A percentile compares a stretch with the other conserved stretches of the same genome.
These are phyloP conservation scores for Endocladia muricata DNA, from an alignment of 31 red algal genomes.

Conservation along the genomic window DNA sequence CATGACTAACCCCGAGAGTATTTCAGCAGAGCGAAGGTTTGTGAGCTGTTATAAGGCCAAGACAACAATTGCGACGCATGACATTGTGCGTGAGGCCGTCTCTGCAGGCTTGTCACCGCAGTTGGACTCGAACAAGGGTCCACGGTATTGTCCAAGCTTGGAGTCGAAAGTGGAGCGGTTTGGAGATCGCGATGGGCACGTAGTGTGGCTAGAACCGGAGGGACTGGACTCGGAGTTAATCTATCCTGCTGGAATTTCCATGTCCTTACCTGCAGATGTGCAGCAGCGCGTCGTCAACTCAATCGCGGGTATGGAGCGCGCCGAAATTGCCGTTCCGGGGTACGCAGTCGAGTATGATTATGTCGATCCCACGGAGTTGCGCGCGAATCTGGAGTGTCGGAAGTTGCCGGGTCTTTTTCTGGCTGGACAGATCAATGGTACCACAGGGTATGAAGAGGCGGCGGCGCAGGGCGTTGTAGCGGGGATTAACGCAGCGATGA, in stretches of 20 bases:
- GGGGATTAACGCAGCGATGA: constrained; percentile 51
- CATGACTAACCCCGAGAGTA: constrained; percentile 5
- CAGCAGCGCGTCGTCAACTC: constrained; percentile 62
- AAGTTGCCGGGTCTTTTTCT: constrained; percentile 64
- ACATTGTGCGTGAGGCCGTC: constrained; percentile 55
- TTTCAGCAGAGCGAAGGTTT: not conserved
- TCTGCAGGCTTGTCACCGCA: constrained; percentile 12
- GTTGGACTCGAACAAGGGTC: constrained; percentile 31
- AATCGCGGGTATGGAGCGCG: constrained; percentile 63
- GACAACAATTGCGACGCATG: constrained; percentile 53
- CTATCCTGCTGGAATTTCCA: constrained; percentile 65
- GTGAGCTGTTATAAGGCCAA: constrained; percentile 37
- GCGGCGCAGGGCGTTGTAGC: constrained; percentile 74
- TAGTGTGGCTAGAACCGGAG: constrained; percentile 81
- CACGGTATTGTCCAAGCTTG: constrained; percentile 77
- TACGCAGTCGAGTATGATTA: constrained; percentile 88
- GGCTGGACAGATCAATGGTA: constrained; percentile 88
- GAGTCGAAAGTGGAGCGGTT: constrained; percentile 72
- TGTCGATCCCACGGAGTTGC: constrained; percentile 70
- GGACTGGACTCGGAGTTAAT: constrained; percentile 48
- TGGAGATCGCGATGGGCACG: constrained; percentile 60
- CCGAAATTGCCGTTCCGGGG: constrained; percentile 48
- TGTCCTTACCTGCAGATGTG: constrained; percentile 42
- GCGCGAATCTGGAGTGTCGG: constrained; percentile 55
- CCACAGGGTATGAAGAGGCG: constrained; percentile 86